These are phyloP conservation scores for Penicillium rolfsii DNA, from an alignment of 2,329 filamentous ascomycete genomes.

Conservation along the genomic window DNA sequence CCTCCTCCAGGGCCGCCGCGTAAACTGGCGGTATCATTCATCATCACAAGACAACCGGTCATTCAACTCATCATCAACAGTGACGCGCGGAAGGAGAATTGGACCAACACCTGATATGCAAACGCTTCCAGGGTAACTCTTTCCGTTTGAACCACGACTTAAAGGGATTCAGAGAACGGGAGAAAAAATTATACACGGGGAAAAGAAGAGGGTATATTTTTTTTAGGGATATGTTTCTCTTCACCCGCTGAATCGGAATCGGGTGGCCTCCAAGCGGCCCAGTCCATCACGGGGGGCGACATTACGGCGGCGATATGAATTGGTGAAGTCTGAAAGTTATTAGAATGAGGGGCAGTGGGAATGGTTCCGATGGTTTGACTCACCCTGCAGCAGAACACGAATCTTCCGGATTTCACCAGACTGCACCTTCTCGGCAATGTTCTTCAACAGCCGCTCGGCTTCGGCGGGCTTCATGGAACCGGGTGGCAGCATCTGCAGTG, in stretches of 20 bases:
- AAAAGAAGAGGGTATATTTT: conserved; percentile 1
- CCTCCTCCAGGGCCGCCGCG: conserved; percentile 8
- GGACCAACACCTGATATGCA: conserved; percentile 30
- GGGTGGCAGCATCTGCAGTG: conserved; percentile 78
- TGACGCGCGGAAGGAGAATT: conserved; percentile 26
- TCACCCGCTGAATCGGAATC: conserved; percentile 76
- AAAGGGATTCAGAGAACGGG: conserved; percentile 6
- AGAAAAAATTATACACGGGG: conserved; percentile 20
- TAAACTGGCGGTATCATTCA: conserved; percentile 26
- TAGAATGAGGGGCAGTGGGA: conserved; percentile 4
- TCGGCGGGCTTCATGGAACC: conserved; percentile 81
- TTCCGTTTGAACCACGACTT: conserved; percentile 12
- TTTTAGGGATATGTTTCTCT: neutral
- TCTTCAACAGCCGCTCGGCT: conserved; percentile 76
- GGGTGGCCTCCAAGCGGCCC: conserved; percentile 80
- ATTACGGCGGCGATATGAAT: conserved; percentile 88
- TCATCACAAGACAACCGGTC: conserved; percentile 25
- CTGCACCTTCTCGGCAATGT: conserved; percentile 76
- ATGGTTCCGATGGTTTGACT: conserved; percentile 8
- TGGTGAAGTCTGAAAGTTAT: conserved; percentile 74
- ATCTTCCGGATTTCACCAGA: conserved; percentile 75
- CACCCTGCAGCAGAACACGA: conserved; percentile 73
- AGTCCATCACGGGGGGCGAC: conserved; percentile 93
- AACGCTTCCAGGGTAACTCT: conserved; percentile 24
- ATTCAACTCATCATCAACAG: conserved; percentile 24